A percentile compares a stretch with the other conserved stretches of the same genome.
phyloP scores from a whole-genome alignment of 768 basidiomycete species.

The Lentinula raphanica region DNA sequence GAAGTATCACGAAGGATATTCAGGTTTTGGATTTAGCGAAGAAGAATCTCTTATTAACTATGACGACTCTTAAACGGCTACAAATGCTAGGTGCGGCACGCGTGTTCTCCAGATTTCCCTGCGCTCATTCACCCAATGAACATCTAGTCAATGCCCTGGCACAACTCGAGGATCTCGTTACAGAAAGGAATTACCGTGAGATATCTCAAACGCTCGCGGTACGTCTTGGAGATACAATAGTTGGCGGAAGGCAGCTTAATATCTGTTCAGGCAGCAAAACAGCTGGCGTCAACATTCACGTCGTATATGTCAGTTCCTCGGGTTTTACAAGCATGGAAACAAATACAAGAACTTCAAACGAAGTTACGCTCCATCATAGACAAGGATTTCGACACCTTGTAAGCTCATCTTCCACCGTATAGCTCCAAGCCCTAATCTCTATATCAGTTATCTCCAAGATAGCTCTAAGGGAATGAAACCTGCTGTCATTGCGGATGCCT shows the following conservation, averaged over 20 bases:
- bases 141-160: slow-evolving; percentile 73
- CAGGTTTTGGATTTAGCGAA: slow-evolving; percentile 91
- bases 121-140: background rate
- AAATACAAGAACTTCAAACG: slow-evolving; percentile 79
- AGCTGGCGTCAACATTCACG: slow-evolving; percentile 79
- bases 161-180: slow-evolving; percentile 74
- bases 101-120: background rate
- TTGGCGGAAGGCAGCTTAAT: background rate
- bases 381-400: slow-evolving; percentile 90
- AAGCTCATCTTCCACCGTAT: slow-evolving; percentile 25
- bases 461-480: slow-evolving; percentile 60
- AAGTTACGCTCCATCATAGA: slow-evolving; percentile 77
- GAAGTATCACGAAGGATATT: slow-evolving; percentile 94
- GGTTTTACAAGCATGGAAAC: slow-evolving; percentile 73
- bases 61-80: slow-evolving; percentile 84
- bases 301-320: slow-evolving; percentile 70
- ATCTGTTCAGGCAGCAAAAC: slow-evolving; percentile 68
- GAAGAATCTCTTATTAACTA: slow-evolving; percentile 83
- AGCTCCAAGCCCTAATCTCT: background rate
- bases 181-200: slow-evolving; percentile 76
- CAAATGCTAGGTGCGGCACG: slow-evolving; percentile 82
- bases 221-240: slow-evolving; percentile 11
- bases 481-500: slow-evolving; percentile 71
- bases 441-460: slow-evolving; percentile 72
- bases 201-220: slow-evolving; percentile 80